A percentile compares a stretch with the other conserved stretches of the same genome.
Conservation (phyloP, 2,329 filamentous ascomycete genomes). For the Fusarium nematophilum region DNA sequence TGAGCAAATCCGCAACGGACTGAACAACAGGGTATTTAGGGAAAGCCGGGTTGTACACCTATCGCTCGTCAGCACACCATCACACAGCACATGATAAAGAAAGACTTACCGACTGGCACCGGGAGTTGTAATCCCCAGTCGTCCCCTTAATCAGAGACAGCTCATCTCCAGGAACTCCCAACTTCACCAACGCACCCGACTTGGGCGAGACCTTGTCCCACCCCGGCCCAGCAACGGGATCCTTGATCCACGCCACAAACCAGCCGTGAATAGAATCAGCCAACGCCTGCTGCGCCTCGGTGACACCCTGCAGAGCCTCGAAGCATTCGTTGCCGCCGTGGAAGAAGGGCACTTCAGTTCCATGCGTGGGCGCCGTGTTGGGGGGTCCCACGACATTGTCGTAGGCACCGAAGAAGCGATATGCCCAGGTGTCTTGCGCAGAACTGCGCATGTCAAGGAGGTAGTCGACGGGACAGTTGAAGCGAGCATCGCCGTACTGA, state of each 20-base stretch:
- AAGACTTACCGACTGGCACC: constrained; percentile 33
- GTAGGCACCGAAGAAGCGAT: constrained; percentile 57
- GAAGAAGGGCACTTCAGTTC: constrained; percentile 57
- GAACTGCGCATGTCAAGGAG: constrained; percentile 53
- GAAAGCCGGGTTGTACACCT: constrained; percentile 21
- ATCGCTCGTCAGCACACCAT: neutral
- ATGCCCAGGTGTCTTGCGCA: constrained; percentile 54
- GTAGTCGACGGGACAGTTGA: constrained; percentile 56
- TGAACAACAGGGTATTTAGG: constrained; percentile 18
- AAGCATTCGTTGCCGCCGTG: constrained; percentile 59
- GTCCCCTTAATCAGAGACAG: constrained; percentile 19
- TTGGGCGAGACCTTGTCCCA: constrained; percentile 48
- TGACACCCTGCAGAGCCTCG: constrained; percentile 46
- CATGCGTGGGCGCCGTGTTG: constrained; percentile 40
- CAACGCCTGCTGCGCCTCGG: constrained; percentile 52
- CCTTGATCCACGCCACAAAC: constrained; percentile 59
- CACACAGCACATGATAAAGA: neutral
- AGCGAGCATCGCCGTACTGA: constrained; percentile 59
- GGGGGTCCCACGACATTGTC: constrained; percentile 51
- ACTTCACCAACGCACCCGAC: constrained; percentile 30
- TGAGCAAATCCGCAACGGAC: constrained; percentile 4
- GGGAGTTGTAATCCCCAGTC: constrained; percentile 26
- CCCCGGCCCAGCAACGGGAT: constrained; percentile 54
- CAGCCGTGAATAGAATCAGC: constrained; percentile 56
- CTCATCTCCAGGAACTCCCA: constrained; percentile 39